Conservation (phyloP, 2,329 filamentous ascomycete genomes). For the Colletotrichum gloeosporioides region DNA sequence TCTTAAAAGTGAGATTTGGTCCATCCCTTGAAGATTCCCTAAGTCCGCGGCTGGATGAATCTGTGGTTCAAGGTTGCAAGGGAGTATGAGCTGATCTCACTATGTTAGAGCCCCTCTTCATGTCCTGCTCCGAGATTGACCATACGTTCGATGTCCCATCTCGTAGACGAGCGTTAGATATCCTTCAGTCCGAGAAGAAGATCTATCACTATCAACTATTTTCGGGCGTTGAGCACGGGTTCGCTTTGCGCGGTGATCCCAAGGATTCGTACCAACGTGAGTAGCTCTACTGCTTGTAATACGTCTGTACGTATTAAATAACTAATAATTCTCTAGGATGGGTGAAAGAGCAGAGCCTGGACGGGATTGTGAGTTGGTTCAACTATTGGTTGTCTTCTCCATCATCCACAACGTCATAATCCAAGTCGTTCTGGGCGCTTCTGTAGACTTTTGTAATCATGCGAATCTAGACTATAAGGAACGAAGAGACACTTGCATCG, state of each 20-base stretch:
- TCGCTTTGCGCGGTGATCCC: constrained; percentile 63
- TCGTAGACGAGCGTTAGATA: constrained; percentile 33
- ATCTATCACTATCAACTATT: constrained; percentile 69
- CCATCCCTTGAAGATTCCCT: accelerated
- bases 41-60: not conserved
- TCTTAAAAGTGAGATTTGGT: not conserved
- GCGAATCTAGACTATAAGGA: not conserved
- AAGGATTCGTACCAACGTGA: constrained; percentile 27
- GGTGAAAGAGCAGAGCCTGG: not conserved
- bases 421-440: not conserved
- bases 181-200: constrained; percentile 42
- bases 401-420: not conserved
- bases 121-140: not conserved
- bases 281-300: not conserved
- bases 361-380: not conserved
- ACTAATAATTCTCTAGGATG: not conserved
- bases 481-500: not conserved
- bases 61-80: not conserved
- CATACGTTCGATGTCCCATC: not conserved
- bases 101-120: not conserved
- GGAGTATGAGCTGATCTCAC: not conserved
- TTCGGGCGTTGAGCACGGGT: constrained; percentile 66
- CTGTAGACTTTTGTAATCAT: not conserved
- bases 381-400: not conserved
- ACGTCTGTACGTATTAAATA: accelerated